Conservation (phyloP, 2,329 filamentous ascomycete species). For the Cercospora sojina region DNA sequence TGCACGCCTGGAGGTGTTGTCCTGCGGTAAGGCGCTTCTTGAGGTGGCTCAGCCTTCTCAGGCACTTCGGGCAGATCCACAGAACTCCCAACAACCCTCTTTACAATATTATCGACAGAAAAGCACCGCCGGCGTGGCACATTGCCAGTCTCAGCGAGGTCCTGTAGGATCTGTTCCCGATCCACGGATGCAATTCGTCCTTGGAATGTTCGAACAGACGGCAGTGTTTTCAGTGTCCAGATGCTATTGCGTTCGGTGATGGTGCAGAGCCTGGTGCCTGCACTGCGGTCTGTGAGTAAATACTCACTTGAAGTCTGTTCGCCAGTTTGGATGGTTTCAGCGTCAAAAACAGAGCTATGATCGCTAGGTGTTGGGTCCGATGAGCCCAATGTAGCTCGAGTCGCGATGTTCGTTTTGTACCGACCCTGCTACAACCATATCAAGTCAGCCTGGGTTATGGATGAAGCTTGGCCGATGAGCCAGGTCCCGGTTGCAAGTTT, state of each 20-base stretch:
- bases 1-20: slow-evolving; percentile 34
- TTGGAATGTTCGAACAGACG: slow-evolving; percentile 31
- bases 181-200: slow-evolving; percentile 6
- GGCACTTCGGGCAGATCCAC: slow-evolving; percentile 4
- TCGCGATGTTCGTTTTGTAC: background rate
- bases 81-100: background rate
- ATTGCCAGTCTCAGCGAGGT: background rate
- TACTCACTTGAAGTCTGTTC: background rate
- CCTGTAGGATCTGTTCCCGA: background rate
- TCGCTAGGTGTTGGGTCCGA: slow-evolving; percentile 26
- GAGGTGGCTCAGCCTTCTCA: slow-evolving; percentile 25
- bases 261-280: slow-evolving; percentile 44
- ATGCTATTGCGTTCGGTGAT: slow-evolving; percentile 47
- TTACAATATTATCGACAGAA: slow-evolving; percentile 26
- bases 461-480: background rate
- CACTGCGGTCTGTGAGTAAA: slow-evolving; percentile 27
- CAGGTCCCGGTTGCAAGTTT: background rate
- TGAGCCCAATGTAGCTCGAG: slow-evolving; percentile 14
- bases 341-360: slow-evolving; percentile 31
- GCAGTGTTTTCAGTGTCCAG: slow-evolving; percentile 42
- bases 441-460: background rate
- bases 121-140: slow-evolving; percentile 19
- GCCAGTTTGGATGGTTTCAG: slow-evolving; percentile 9
- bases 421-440: background rate
- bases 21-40: slow-evolving; percentile 27